Evolutionary conservation across 352 stramenopile genomes (phyloP), one percentile per base, ranked within the genome.

Genomic region (Pythium coloratum): DNA sequence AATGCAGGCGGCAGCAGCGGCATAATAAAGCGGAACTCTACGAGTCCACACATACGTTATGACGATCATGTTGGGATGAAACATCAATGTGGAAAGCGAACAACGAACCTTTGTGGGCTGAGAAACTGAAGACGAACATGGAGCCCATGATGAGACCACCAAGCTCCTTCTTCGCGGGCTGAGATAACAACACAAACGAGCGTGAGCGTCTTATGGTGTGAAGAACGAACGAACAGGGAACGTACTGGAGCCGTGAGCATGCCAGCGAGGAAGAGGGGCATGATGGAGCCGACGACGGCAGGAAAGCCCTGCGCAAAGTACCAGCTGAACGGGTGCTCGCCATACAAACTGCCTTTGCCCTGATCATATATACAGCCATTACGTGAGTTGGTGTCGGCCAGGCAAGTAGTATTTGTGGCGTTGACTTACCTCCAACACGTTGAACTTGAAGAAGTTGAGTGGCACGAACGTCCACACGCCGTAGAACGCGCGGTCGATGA

Each of bases 361-460:
- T 94, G 36, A 20, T 60, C 54, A 62, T 36, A 56, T 55, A 13
- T 24, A 24, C 50, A 56, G 26, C 24, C 50, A 51, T 3, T 5
- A 14, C 13, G 13, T 46, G 9, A 53, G 20, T 28, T n/a, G 28
- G 44, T 24, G 44, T 51, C 7, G 18, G 12, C 13, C 36, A 18
- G 18, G 16, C 13, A 46, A 2, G 9, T 24, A 24, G 20, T 24
- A 24, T 24, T 24, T 24, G 20, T 44, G 36, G 12, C 36, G 16
- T 12, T 40, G 24, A 36, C 34, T 30, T 71, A 92, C 86, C 71
- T 95, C 82, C 14, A 96, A 64, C 0, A 95, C 64, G 65, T 96
- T 96, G 68, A 95, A 94, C 70, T 86, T 89, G 62, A 95, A 69
- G 44, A 96, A 96, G 67, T 96, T 96, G 38, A 81, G 75, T 8